A percentile compares a stretch with the other conserved stretches of the same genome.
phyloP scores from a whole-genome alignment of 208 protist genomes.

The Crithidia fasciculata region DNA sequence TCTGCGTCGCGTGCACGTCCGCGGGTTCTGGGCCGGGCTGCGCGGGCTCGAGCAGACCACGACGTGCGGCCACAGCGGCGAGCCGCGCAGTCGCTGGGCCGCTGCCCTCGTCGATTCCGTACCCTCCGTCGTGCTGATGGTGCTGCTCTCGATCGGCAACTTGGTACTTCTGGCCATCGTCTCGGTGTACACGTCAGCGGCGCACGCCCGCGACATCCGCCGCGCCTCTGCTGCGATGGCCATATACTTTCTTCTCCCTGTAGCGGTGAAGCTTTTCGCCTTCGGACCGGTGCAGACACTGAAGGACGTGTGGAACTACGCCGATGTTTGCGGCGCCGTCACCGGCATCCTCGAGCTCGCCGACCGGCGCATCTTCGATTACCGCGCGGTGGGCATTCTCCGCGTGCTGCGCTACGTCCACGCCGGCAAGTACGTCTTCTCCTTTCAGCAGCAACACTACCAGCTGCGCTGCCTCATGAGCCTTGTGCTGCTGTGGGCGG shows the following conservation, averaged over 20 bases:
- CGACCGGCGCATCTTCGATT: conserved; percentile 22
- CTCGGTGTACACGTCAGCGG: conserved; percentile 22
- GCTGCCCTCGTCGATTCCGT: conserved; percentile 28
- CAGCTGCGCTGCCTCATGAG: conserved; percentile 26
- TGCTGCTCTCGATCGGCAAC: conserved; percentile 41
- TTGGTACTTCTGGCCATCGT: conserved; percentile 48
- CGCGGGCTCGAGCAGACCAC: conserved; percentile 21
- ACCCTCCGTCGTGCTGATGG: conserved; percentile 28
- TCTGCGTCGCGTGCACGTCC: not conserved
- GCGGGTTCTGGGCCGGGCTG: conserved; percentile 16
- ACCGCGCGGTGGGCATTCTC: conserved; percentile 37
- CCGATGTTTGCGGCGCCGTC: conserved; percentile 43
- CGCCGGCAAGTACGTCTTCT: conserved; percentile 32
- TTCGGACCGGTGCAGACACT: conserved; percentile 26
- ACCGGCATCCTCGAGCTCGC: conserved; percentile 52
- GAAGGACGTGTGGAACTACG: conserved; percentile 46
- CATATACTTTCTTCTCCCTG: conserved; percentile 48
- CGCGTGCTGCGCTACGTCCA: conserved; percentile 50
- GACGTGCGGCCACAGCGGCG: not conserved
- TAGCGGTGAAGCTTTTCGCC: conserved; percentile 38
- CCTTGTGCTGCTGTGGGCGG: conserved; percentile 26
- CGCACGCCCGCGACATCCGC: conserved; percentile 15
- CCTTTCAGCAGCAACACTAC: conserved; percentile 19
- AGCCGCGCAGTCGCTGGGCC: conserved; percentile 6
- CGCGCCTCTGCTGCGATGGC: conserved; percentile 34